Percentiles rank a stretch among this genome's conserved stretches.
Conservation (phyloP, 176 grass and related monocot genomes). For the Zoysia japonica region DNA sequence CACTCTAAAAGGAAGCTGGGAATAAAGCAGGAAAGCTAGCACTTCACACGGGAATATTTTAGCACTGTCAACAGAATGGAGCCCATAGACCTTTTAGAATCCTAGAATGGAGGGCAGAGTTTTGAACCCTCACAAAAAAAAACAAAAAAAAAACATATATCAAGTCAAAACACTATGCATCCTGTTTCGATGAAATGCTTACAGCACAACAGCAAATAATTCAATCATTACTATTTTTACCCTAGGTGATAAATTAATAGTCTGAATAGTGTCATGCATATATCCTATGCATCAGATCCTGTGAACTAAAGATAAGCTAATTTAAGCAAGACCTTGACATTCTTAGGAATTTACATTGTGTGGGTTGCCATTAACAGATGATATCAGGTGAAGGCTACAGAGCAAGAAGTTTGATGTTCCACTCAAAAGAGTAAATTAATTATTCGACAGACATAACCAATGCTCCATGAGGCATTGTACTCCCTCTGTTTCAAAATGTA, state of each 20-base stretch:
- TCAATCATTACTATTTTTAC: slow-evolving; percentile 30
- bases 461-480: not conserved
- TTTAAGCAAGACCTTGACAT: slow-evolving; percentile 9
- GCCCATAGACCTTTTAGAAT: slow-evolving; percentile 26
- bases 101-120: slow-evolving; percentile 32
- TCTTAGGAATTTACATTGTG: not conserved
- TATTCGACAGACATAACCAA: slow-evolving; percentile 27
- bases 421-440: not conserved
- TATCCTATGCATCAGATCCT: not conserved
- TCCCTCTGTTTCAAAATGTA: too few relatives aligned
- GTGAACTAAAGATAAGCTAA: slow-evolving; percentile 3
- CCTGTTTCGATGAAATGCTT: not conserved
- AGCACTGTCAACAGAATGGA: slow-evolving; percentile 28
- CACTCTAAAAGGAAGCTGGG: slow-evolving; percentile 31
- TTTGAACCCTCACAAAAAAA: slow-evolving; percentile 10
- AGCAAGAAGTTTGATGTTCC: slow-evolving; percentile 9
- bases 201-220: slow-evolving; percentile 8
- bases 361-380: slow-evolving; percentile 23
- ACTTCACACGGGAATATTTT: slow-evolving; percentile 30
- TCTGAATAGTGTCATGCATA: not conserved
- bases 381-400: slow-evolving; percentile 16
- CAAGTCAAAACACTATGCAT: not conserved
- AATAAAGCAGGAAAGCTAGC: slow-evolving; percentile 35
- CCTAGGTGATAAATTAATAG: slow-evolving; percentile 16
- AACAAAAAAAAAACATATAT: not conserved